These are phyloP conservation scores for Pleurotus tuber-regium DNA, from an alignment of 768 basidiomycete species.

Conservation along the genomic window DNA sequence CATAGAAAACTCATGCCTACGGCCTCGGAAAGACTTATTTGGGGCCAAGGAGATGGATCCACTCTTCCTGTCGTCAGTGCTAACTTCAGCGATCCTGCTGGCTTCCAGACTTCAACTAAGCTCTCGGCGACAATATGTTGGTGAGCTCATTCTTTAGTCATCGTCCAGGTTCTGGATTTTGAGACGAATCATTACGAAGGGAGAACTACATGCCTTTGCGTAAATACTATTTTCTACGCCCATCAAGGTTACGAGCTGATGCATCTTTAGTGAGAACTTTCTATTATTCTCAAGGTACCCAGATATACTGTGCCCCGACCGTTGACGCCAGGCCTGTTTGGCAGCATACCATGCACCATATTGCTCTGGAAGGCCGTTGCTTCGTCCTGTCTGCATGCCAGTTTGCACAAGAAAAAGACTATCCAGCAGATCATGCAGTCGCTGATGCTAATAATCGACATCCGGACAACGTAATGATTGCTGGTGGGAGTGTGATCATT, in stretches of 20 bases:
- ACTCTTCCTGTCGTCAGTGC: slow-evolving; percentile 49
- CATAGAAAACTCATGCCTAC: slow-evolving; percentile 68
- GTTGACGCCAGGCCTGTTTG: slow-evolving; percentile 58
- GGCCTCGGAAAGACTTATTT: slow-evolving; percentile 55
- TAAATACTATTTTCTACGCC: slow-evolving; percentile 17
- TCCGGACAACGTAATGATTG: slow-evolving; percentile 53
- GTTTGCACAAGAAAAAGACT: slow-evolving; percentile 53
- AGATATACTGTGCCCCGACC: slow-evolving; percentile 66
- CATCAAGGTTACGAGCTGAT: not conserved
- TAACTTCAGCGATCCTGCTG: slow-evolving; percentile 27
- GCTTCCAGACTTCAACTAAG: slow-evolving; percentile 34
- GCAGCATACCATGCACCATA: slow-evolving; percentile 58
- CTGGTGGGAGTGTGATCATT: slow-evolving; percentile 60
- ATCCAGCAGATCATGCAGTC: slow-evolving; percentile 45
- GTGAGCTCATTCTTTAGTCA: slow-evolving; percentile 27
- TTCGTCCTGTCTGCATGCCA: slow-evolving; percentile 67
- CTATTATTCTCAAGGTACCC: slow-evolving; percentile 57
- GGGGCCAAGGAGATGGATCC: slow-evolving; percentile 58
- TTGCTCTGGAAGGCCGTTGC: slow-evolving; percentile 67
- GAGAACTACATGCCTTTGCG: slow-evolving; percentile 70
- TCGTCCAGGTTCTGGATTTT: not conserved
- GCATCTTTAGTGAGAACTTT: slow-evolving; percentile 45
- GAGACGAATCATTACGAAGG: slow-evolving; percentile 31
- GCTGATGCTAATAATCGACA: slow-evolving; percentile 31
- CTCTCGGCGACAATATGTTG: slow-evolving; percentile 59